Percentiles rank a stretch among this genome's conserved stretches.
Conservation (phyloP, 768 basidiomycete genomes). For the Boletus speciosus region DNA sequence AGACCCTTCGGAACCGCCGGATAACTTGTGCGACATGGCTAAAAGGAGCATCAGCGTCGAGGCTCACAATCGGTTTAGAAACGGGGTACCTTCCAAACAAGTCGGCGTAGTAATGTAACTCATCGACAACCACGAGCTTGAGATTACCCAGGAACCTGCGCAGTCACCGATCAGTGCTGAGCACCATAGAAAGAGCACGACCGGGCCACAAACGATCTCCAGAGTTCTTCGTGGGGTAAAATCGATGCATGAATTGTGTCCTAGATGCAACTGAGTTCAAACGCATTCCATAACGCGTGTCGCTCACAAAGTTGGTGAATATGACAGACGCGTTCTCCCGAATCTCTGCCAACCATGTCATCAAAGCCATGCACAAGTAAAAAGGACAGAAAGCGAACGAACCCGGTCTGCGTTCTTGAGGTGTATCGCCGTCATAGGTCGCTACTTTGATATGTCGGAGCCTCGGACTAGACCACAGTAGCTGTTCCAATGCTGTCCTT, state of each 20-base stretch:
- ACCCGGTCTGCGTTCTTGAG: constrained; percentile 64
- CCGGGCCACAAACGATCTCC: constrained; percentile 57
- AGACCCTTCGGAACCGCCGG: constrained; percentile 71
- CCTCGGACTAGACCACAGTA: constrained; percentile 57
- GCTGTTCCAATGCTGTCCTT: constrained; percentile 60
- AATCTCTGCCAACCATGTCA: constrained; percentile 43
- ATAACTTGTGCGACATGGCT: constrained; percentile 83
- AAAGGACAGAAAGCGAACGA: constrained; percentile 1
- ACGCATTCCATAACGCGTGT: neutral
- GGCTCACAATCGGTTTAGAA: neutral
- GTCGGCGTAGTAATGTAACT: constrained; percentile 83
- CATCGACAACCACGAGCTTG: constrained; percentile 77
- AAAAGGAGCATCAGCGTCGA: neutral
- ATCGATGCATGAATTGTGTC: constrained; percentile 86
- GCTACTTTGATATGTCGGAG: constrained; percentile 63
- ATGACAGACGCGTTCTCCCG: constrained; percentile 75
- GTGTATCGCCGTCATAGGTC: constrained; percentile 89
- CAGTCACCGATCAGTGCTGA: constrained; percentile 1
- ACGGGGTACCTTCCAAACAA: constrained; percentile 66
- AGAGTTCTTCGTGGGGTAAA: constrained; percentile 77
- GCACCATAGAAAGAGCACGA: neutral
- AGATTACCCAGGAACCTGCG: constrained; percentile 71
- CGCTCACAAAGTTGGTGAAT: constrained; percentile 82
- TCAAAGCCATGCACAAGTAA: neutral
- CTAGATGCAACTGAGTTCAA: constrained; percentile 33